These are phyloP conservation scores for Dactylis glomerata DNA, from an alignment of 176 grass and related monocot genomes.

Conservation along the genomic window DNA sequence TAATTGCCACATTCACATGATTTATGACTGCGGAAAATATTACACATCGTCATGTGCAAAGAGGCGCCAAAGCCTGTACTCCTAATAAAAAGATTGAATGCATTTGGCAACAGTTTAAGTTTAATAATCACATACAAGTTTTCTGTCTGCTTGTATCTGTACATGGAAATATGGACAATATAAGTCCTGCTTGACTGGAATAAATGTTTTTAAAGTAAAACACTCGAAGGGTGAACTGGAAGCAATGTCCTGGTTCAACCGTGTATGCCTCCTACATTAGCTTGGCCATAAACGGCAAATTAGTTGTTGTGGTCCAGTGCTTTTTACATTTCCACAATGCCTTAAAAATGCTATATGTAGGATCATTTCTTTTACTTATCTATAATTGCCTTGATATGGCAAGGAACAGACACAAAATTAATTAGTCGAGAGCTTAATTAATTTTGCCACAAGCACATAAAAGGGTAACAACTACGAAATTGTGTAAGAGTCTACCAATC, in stretches of 20 bases:
- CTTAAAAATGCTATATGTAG: neutral
- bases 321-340: neutral
- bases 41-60: neutral
- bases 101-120: neutral
- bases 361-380: neutral
- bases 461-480: neutral
- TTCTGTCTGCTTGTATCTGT: neutral
- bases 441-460: neutral
- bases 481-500: neutral
- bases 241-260: neutral
- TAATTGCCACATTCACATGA: neutral
- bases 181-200: neutral
- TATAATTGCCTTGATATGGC: neutral
- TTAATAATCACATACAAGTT: neutral
- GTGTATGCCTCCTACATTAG: neutral
- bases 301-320: neutral
- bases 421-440: neutral
- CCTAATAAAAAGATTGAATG: no score
- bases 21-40: neutral
- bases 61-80: no score
- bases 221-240: neutral
- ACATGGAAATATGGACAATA: neutral
- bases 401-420: neutral
- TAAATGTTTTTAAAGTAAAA: neutral
- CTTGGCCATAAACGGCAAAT: neutral